Evolutionary conservation across 2,329 filamentous ascomycete genomes (phyloP).

Genomic region (Chaetomiaceae sp.): DNA sequence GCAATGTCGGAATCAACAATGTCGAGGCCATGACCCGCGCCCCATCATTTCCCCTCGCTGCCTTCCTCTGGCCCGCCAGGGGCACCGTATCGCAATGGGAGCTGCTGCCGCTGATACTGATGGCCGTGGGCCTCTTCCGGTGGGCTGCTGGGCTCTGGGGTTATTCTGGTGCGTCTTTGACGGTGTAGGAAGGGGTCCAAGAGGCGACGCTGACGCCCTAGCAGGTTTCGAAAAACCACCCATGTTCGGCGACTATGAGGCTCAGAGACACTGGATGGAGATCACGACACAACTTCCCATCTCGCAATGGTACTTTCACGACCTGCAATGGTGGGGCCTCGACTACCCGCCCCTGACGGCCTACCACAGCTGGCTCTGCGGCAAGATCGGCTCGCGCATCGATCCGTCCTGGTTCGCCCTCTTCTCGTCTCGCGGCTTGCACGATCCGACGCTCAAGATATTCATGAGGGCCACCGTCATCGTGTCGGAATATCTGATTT

Average conservation of each 20-base stretch:
- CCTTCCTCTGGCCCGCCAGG: slow-evolving; percentile 91
- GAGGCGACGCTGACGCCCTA: too few relatives aligned
- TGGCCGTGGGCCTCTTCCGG: slow-evolving; percentile 85
- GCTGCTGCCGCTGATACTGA: slow-evolving; percentile 78
- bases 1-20: slow-evolving; percentile 28
- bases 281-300: slow-evolving; percentile 83
- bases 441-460: slow-evolving; percentile 77
- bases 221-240: slow-evolving; percentile 74
- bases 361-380: slow-evolving; percentile 96
- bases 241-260: slow-evolving; percentile 96
- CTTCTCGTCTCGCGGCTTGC: slow-evolving; percentile 72
- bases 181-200: too few relatives aligned
- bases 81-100: slow-evolving; percentile 87
- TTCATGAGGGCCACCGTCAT: slow-evolving; percentile 95
- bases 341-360: slow-evolving; percentile 97
- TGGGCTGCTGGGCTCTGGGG: slow-evolving; percentile 93
- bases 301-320: slow-evolving; percentile 97
- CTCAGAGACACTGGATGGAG: slow-evolving; percentile 98
- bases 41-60: slow-evolving; percentile 83
- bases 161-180: slow-evolving; percentile 84
- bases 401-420: slow-evolving; percentile 85
- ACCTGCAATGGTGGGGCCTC: slow-evolving; percentile 94
- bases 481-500: slow-evolving; percentile 84
- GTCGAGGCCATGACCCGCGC: slow-evolving; percentile 47
- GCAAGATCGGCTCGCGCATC: slow-evolving; percentile 75